Conservation (phyloP, 768 basidiomycete genomes). For the Terana coerulea region DNA sequence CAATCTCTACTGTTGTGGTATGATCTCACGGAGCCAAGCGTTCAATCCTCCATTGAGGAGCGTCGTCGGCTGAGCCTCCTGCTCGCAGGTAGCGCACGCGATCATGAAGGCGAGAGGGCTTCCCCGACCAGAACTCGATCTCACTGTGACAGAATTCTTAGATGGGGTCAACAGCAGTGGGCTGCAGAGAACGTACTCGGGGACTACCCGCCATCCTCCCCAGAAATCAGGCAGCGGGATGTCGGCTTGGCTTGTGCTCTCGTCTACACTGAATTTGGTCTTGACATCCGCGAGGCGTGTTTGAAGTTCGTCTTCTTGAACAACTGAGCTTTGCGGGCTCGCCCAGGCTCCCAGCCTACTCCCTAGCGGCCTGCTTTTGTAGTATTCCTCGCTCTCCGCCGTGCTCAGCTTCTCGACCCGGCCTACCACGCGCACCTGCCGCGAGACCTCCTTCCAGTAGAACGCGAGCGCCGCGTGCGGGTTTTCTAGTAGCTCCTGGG, state of each 20-base stretch:
- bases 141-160: conserved; percentile 51
- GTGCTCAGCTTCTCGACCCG: conserved; percentile 71
- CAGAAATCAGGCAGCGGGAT: conserved; percentile 87
- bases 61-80: conserved; percentile 42
- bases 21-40: conserved; percentile 64
- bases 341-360: conserved; percentile 93
- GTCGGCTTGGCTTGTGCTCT: conserved; percentile 38
- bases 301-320: conserved; percentile 69
- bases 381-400: conserved; percentile 82
- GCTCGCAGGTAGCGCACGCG: conserved; percentile 73
- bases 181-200: conserved; percentile 51
- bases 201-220: conserved; percentile 97
- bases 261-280: conserved; percentile 50
- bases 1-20: not conserved
- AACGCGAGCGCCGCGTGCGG: conserved; percentile 81
- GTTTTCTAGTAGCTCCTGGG: conserved; percentile 70
- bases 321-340: conserved; percentile 79
- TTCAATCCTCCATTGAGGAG: conserved; percentile 71
- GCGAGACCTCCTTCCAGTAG: conserved; percentile 86
- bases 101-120: conserved; percentile 92
- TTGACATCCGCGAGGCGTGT: conserved; percentile 55
- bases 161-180: not conserved
- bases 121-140: conserved; percentile 96
- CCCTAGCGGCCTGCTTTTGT: conserved; percentile 73
- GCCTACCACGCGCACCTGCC: conserved; percentile 82